Base-by-base conservation (phyloP, 768 basidiomycete species). In the Leccinum disarticulatum region DNA sequence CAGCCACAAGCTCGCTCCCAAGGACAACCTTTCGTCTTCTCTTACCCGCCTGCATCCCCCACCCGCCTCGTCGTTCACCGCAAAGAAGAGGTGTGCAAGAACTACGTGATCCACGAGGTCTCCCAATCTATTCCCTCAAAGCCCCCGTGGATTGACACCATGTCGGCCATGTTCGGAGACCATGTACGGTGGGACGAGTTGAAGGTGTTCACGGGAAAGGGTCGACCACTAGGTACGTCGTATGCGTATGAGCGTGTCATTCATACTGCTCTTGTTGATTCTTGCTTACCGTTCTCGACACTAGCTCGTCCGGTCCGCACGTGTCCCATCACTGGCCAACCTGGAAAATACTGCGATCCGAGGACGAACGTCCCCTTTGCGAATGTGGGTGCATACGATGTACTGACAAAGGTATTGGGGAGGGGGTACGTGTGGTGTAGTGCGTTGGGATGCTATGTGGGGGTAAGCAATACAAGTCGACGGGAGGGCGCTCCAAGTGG, bases 121-220 rank as follows among this genome's bases (percentile, higher is more conserved):
- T 77, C 74, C 2, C 84, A 88, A 61, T 68, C 73, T 2, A 74
- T 79, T 25, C 76, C 76, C 5, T 72, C 74, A 1, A 72, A 84
- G 59, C 87, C 89, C 0, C 68, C 73, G 0, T 89, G 90, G 88
- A 78, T 75, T 51, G 83, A 88, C 31, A 92, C 88, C 11, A 90
- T 95, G 87, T 67, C 80, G 7, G 87, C 91, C 2, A 80, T 96
- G 77, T 93, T 98, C 65, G 94, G 95, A 2, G 80, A 89, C 54
- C 88, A 95, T 64, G 87, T 88, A 9, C 81, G 87, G 52, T 98
- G 91, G 91, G 85, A 89, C 54, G 81, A 87, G 30, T 59, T 90
- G 22, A 84, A 80, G 60, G 87, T 87, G 6, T 90, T 83, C 64
- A 77, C 79, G 2, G 80, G 83, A 25, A 89, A 86, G 71, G 78